Base-by-base conservation (phyloP, 176 grass and related monocot genomes). In the Hordeum marinum region DNA sequence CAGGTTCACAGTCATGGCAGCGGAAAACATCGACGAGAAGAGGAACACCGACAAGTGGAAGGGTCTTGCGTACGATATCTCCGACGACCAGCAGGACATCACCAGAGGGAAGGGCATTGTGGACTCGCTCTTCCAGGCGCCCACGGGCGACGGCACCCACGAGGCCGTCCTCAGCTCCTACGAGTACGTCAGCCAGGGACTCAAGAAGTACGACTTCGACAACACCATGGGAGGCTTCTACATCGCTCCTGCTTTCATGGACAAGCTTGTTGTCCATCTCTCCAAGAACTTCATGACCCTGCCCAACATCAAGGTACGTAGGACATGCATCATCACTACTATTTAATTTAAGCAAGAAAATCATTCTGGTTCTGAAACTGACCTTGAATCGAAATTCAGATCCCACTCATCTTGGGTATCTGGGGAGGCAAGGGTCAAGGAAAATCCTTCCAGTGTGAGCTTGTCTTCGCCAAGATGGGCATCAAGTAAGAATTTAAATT, bases 351-450 rank as follows among this genome's bases (percentile, higher is more conserved):
- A 26, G 27, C 17, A 5, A 48, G 2, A 73, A 48, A 48, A 29
- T 6, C 65, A 48, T 11, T 42, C 36, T 27, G 3, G 4, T 62
- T 77, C 36, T n/a, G 42, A 66, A 85, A 63, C 40, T 77, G 20
- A 32, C 24, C 78, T 12, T 13, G 40, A 5, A 80, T 69, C 63
- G 32, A 37, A 69, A 69, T 54, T 75, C 84, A 95, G 93, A 83
- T 97, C n/a, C 95, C 95, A 6, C 89, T 98, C 15, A 98, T 98
- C 90, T 80, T 98, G 83, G 95, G 95, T 92, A 85, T 98, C 64
- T 98, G 95, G 95, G 95, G 95, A 92, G 95, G 95, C 72, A 98
- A 98, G 87, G 95, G 95, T 81, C 95, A 98, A 29, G 95, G 95
- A n/a, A 98, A 98, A 88, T 98, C 95, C 10, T 98, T 98, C 91